phyloP scores from a whole-genome alignment of 225 moss, liverwort and hornwort species.

The Polytrichum commune region DNA sequence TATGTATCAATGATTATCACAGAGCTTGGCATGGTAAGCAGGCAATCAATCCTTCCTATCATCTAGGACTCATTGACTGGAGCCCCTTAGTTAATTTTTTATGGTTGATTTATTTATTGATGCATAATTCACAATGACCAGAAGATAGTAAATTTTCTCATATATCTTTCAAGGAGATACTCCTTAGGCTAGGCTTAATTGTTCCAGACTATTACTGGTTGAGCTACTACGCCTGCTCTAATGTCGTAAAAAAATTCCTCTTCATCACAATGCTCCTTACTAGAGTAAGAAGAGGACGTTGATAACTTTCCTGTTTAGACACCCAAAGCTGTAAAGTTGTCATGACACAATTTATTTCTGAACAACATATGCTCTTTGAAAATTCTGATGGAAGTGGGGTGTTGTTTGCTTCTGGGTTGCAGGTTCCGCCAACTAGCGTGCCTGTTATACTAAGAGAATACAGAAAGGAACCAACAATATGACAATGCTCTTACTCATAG shows the following conservation, averaged over 20 bases:
- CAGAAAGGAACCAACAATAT: constrained; percentile 65
- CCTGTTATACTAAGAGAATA: constrained; percentile 89
- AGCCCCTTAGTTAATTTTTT: neutral
- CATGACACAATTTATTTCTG: too few relatives aligned
- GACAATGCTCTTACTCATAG: constrained; percentile 6
- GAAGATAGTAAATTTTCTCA: neutral
- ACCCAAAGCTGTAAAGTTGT: too few relatives aligned
- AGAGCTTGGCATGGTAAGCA: constrained; percentile 93
- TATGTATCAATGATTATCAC: constrained; percentile 95
- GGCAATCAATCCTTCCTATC: neutral
- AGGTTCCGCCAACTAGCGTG: constrained; percentile 93
- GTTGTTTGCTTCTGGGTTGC: constrained; percentile 3
- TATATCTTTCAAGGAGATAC: too few relatives aligned
- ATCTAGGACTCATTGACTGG: neutral
- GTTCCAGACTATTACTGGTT: too few relatives aligned
- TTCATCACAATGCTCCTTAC: too few relatives aligned
- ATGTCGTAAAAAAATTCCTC: too few relatives aligned
- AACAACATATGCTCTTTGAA: too few relatives aligned
- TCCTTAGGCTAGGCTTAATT: too few relatives aligned
- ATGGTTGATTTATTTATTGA: neutral
- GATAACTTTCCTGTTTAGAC: too few relatives aligned
- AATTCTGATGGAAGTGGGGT: too few relatives aligned
- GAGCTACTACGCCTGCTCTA: too few relatives aligned
- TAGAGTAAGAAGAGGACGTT: too few relatives aligned
- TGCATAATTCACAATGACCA: neutral